Evolutionary conservation across 257 asterid genomes (phyloP).

Genomic region (Scutellaria galericulata): DNA sequence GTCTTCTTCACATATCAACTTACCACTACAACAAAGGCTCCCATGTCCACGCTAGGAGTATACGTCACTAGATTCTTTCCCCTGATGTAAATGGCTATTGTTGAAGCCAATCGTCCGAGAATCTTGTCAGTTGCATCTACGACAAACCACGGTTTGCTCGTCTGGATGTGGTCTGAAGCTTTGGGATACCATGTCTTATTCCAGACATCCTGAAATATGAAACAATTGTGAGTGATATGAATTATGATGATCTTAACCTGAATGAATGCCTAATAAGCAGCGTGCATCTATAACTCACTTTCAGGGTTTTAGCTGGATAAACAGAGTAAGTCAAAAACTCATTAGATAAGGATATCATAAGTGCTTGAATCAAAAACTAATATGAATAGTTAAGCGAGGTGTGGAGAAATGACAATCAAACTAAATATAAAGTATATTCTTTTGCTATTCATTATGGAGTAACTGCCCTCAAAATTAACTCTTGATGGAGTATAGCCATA

Average conservation of each 20-base stretch:
- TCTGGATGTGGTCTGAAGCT: constrained; percentile 83
- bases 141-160: constrained; percentile 82
- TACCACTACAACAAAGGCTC: constrained; percentile 94
- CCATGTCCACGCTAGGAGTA: constrained; percentile 99
- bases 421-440: not conserved
- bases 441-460: not conserved
- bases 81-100: constrained; percentile 85
- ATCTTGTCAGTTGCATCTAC: constrained; percentile 93
- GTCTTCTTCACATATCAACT: constrained; percentile 8
- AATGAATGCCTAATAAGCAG: constrained; percentile 9
- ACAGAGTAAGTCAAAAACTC: constrained; percentile 15
- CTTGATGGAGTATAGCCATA: not conserved
- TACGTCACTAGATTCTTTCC: constrained; percentile 90
- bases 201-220: constrained; percentile 77
- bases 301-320: constrained; percentile 6
- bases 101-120: constrained; percentile 92
- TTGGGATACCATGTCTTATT: constrained; percentile 96
- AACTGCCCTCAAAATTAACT: not conserved
- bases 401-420: not conserved
- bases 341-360: not conserved
- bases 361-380: not conserved
- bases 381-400: not conserved
- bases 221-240: constrained; percentile 27
- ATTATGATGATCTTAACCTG: not conserved
- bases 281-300: constrained; percentile 3